phyloP scores from a whole-genome alignment of 495 filamentous ascomycete genomes.

The Pyronema domesticum region DNA sequence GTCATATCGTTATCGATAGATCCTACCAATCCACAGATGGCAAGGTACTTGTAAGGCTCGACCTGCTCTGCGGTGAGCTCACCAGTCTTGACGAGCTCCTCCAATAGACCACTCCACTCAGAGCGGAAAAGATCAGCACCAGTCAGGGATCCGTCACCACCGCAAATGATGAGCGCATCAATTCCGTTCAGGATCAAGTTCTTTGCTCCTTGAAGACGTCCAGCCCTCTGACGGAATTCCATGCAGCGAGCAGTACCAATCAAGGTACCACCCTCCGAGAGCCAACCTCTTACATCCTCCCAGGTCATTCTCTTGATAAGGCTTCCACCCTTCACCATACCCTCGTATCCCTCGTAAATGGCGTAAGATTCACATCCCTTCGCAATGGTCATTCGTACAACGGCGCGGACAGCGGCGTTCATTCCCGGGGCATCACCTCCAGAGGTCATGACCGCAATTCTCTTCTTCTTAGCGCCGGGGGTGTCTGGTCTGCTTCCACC shows the following conservation, averaged over 20 bases:
- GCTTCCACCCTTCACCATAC: slow-evolving; percentile 72
- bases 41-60: slow-evolving; percentile 57
- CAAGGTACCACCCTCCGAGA: slow-evolving; percentile 86
- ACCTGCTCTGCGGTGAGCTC: slow-evolving; percentile 53
- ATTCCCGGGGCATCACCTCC: slow-evolving; percentile 97
- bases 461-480: slow-evolving; percentile 36
- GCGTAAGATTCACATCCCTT: slow-evolving; percentile 73
- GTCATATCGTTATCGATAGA: slow-evolving; percentile 98
- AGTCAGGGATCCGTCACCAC: slow-evolving; percentile 92
- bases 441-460: slow-evolving; percentile 88
- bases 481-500: slow-evolving; percentile 8
- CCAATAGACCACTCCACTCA: slow-evolving; percentile 75
- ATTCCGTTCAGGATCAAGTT: slow-evolving; percentile 87
- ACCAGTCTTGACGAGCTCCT: slow-evolving; percentile 57
- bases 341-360: slow-evolving; percentile 92
- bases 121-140: slow-evolving; percentile 83
- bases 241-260: slow-evolving; percentile 89
- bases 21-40: slow-evolving; percentile 90
- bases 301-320: slow-evolving; percentile 76
- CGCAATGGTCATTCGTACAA: slow-evolving; percentile 81
- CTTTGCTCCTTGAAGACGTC: slow-evolving; percentile 69
- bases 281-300: slow-evolving; percentile 88
- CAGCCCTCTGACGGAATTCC: slow-evolving; percentile 71
- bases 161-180: slow-evolving; percentile 89
- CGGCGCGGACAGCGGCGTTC: slow-evolving; percentile 86